phyloP scores from a whole-genome alignment of 176 grass and related monocot genomes.

The Oryza nivara region DNA sequence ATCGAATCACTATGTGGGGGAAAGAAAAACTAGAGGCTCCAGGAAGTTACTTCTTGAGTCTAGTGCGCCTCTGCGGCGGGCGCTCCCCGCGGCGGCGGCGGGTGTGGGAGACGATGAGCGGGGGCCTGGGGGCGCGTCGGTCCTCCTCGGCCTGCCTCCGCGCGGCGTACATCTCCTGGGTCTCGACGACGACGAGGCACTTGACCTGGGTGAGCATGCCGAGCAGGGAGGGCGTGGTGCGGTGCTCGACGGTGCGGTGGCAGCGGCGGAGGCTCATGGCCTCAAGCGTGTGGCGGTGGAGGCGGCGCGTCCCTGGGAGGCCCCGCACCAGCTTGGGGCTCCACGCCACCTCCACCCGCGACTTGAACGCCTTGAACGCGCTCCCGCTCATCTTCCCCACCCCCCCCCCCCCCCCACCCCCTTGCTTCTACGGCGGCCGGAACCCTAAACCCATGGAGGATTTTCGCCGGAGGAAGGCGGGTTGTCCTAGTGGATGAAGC shows the following conservation, averaged over 20 bases:
- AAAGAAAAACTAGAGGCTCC: background rate
- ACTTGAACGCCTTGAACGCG: conserved; percentile 88
- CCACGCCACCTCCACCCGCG: conserved; percentile 67
- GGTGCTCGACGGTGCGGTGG: conserved; percentile 87
- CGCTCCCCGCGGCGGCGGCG: background rate
- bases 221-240: conserved; percentile 88
- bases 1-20: background rate
- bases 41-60: conserved; percentile 20
- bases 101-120: conserved; percentile 66
- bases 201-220: conserved; percentile 95
- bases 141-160: conserved; percentile 75
- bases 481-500: too few species aligned
- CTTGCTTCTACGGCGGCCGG: conserved; percentile 25
- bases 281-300: conserved; percentile 94
- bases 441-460: conserved; percentile 23
- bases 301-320: conserved; percentile 72
- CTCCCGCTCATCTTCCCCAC: conserved; percentile 60
- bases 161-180: conserved; percentile 78
- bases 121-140: conserved; percentile 70
- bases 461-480: background rate
- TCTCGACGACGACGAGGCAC: conserved; percentile 91
- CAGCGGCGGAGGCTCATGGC: conserved; percentile 97
- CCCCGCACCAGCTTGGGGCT: conserved; percentile 81
- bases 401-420: background rate
- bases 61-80: conserved; percentile 16